Conservation (phyloP, 116 monocot genomes). For the Trichopus zeylanicus region DNA sequence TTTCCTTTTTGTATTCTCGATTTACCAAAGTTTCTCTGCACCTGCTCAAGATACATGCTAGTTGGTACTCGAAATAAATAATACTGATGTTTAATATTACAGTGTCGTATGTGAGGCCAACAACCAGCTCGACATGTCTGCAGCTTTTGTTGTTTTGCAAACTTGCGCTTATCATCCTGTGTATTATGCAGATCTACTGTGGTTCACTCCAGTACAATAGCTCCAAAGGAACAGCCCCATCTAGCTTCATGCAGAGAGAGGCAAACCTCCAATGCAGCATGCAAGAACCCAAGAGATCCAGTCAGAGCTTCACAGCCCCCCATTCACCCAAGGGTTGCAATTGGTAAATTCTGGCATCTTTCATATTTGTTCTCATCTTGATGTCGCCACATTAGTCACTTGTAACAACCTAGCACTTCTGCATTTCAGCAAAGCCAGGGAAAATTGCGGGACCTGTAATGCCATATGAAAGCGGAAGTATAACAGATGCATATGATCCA, state of each 20-base stretch:
- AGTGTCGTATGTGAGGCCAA: too few species aligned
- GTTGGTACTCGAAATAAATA: too few species aligned
- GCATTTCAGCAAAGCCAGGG: slow-evolving; percentile 49
- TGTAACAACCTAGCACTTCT: too few species aligned
- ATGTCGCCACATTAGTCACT: not conserved
- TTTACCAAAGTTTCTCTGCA: too few species aligned
- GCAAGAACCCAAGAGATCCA: slow-evolving; percentile 25
- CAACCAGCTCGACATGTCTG: too few species aligned
- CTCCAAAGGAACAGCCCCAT: slow-evolving; percentile 34
- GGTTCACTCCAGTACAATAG: slow-evolving; percentile 57
- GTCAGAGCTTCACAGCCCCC: slow-evolving; percentile 26
- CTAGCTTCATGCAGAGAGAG: slow-evolving; percentile 28
- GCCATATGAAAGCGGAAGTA: slow-evolving; percentile 30
- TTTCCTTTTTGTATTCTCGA: too few species aligned
- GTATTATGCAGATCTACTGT: slow-evolving; percentile 66
- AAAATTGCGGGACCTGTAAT: slow-evolving; percentile 61
- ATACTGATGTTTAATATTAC: too few species aligned
- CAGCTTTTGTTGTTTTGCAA: too few species aligned
- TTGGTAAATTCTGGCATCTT: slow-evolving; percentile 13
- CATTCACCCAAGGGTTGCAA: slow-evolving; percentile 30
- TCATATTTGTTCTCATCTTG: not conserved
- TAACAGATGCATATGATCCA: slow-evolving; percentile 28
- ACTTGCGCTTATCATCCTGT: too few species aligned
- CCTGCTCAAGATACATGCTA: too few species aligned
- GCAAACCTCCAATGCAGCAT: slow-evolving; percentile 23